A percentile compares a stretch with the other conserved stretches of the same genome.
These are phyloP conservation scores for Sporothrix brasiliensis DNA, from an alignment of 2,329 filamentous ascomycete genomes.

Conservation along the genomic window DNA sequence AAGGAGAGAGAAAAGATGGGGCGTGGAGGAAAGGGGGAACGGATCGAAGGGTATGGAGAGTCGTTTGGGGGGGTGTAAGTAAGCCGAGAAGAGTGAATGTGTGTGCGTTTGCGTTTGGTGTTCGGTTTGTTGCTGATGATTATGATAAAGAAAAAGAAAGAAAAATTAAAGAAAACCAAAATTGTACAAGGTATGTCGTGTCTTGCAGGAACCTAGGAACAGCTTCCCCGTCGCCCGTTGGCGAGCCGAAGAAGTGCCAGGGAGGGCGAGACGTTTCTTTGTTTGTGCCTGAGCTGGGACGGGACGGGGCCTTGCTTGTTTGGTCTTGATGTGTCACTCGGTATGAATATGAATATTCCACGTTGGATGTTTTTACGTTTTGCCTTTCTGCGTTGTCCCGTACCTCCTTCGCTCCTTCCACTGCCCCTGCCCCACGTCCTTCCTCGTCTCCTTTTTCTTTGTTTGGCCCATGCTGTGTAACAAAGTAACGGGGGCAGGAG, in stretches of 20 bases:
- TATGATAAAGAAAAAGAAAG: not conserved
- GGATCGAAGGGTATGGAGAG: constrained; percentile 6
- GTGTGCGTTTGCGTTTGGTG: constrained; percentile 18
- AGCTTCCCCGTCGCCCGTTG: constrained; percentile 11
- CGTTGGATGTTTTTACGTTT: constrained; percentile 11
- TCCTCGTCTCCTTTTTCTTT: constrained; percentile 7
- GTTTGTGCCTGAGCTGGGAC: constrained; percentile 3
- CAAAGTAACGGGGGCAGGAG: not conserved
- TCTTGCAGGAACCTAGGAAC: constrained; percentile 19
- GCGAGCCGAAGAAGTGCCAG: not conserved
- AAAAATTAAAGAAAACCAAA: not conserved
- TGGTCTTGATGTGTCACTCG: not conserved
- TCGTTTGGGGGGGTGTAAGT: constrained; percentile 5
- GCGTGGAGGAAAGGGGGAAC: constrained; percentile 3
- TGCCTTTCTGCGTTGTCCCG: not conserved
- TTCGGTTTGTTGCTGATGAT: not conserved
- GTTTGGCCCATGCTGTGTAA: constrained; percentile 18
- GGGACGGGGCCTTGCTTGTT: constrained; percentile 22
- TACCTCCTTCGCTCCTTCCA: no score
- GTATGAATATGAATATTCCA: constrained; percentile 1
- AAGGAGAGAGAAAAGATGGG: constrained; percentile 14
- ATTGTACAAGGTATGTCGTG: not conserved
- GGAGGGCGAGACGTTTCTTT: not conserved
- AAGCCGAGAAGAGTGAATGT: not conserved
- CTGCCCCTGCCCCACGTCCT: not conserved